Evolutionary conservation across 352 stramenopile species (phyloP), one percentile per base, ranked within the genome.

Genomic region (Phytophthora pluvialis): DNA sequence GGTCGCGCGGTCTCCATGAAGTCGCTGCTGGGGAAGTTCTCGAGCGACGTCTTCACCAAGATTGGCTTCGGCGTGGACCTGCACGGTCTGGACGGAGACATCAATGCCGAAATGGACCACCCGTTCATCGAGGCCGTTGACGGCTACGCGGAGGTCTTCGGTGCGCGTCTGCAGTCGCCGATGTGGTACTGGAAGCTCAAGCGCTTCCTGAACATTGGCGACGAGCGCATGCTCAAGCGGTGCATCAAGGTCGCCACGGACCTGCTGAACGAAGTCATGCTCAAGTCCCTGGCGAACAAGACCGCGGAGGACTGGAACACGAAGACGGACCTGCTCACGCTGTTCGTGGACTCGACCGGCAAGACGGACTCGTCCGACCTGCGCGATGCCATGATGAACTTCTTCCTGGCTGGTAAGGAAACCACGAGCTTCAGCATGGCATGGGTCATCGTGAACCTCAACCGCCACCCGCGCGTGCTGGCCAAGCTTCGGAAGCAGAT

Each of bases 31-130:
- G 57, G 70, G 48, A 71, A 81, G 31, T 85, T 91, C 54, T 91
- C 86, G 3, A 81, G 87, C 56, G 86, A 95, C 40, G 78, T 89
- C 31, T 93, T 95, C 60, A 79, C 75, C 15, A 83, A 88, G 43
- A 83, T 93, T 31, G 83, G 80, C 16, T 93, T 95, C 60, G 83
- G 83, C 31, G 75, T 89, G 43, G 73, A 91, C 28, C 59, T 92
- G n/a, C 50, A 79, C 16, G 70, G 73, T 4, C 56, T 91, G 16
- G 61, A 75, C 15, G 54, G 57, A 15, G 63, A 73, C 29, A 18
- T 71, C 25, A 69, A 73, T 50, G 53, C 64, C 1, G 63, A 71
- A 36, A 83, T 73, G 52, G 70, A 81, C 51, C 62, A 77, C 49
- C 53, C 64, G 43, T 80, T 91, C 55, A 73, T 86, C 4, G 55